These are phyloP conservation scores for Aspergillus nomiae DNA, from an alignment of 2,329 filamentous ascomycete species.

Conservation along the genomic window DNA sequence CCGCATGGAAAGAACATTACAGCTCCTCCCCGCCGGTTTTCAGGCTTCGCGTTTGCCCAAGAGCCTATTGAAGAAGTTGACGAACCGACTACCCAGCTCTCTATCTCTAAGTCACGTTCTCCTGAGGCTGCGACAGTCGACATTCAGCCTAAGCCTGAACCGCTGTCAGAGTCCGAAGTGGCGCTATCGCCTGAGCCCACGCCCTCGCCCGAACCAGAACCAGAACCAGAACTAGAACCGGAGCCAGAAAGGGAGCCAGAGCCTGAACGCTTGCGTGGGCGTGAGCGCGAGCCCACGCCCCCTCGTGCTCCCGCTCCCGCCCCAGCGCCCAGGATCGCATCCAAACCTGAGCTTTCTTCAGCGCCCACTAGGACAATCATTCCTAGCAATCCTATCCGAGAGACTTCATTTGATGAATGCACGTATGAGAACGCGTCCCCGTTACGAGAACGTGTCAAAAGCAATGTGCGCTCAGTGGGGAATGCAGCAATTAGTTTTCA, in stretches of 20 bases:
- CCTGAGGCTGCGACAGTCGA: slow-evolving; percentile 1
- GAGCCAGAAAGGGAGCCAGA: neutral
- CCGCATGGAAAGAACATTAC: slow-evolving; percentile 36
- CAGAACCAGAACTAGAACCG: neutral
- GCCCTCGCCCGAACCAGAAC: neutral
- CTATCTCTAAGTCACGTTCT: slow-evolving; percentile 6
- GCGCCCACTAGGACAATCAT: slow-evolving; percentile 30
- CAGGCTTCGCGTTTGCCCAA: slow-evolving; percentile 31
- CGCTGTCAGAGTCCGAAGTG: slow-evolving; percentile 2
- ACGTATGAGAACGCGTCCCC: neutral
- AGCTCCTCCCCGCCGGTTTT: slow-evolving; percentile 38
- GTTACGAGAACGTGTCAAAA: neutral
- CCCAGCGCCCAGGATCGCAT: neutral
- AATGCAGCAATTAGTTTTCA: neutral
- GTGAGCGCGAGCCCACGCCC: neutral
- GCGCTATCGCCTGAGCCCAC: slow-evolving; percentile 4
- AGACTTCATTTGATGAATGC: slow-evolving; percentile 7
- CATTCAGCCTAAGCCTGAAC: slow-evolving; percentile 4
- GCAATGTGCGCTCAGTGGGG: neutral
- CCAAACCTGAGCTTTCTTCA: slow-evolving; percentile 13
- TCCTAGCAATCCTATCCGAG: slow-evolving; percentile 16
- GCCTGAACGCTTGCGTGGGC: neutral
- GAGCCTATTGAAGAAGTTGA: slow-evolving; percentile 35
- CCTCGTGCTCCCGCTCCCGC: neutral
- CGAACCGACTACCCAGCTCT: slow-evolving; percentile 19